Percentiles rank a stretch among this genome's conserved stretches.
Conservation (phyloP, 2,329 filamentous ascomycete genomes). For the Neophaeococcomyces mojaviensis region DNA sequence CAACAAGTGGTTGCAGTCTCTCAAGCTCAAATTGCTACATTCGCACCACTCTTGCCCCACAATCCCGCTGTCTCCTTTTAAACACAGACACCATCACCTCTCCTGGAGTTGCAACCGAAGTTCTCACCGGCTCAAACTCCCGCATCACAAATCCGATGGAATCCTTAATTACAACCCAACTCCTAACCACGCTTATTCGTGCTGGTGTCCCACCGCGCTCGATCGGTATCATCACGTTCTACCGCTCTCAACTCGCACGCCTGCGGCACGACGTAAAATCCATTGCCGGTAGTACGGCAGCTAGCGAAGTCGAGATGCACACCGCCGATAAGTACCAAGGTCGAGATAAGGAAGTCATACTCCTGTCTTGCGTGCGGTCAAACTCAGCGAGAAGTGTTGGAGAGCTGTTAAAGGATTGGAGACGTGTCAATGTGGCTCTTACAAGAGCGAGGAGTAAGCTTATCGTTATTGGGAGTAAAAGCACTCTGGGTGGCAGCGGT, state of each 20-base stretch:
- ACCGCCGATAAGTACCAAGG: constrained; percentile 97
- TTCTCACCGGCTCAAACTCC: constrained; percentile 56
- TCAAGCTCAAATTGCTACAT: constrained; percentile 62
- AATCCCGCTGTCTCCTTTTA: constrained; percentile 71
- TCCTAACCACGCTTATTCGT: constrained; percentile 70
- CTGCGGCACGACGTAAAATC: constrained; percentile 64
- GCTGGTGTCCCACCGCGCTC: constrained; percentile 66
- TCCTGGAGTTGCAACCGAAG: constrained; percentile 51
- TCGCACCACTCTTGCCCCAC: constrained; percentile 59
- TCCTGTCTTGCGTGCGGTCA: constrained; percentile 78
- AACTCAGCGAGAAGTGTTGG: constrained; percentile 80
- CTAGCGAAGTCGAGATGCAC: constrained; percentile 75
- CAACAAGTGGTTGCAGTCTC: constrained; percentile 24
- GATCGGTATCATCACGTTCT: constrained; percentile 94
- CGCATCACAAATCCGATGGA: constrained; percentile 86
- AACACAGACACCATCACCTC: constrained; percentile 74
- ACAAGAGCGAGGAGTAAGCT: constrained; percentile 89
- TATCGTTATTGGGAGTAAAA: constrained; percentile 73
- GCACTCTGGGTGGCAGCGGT: constrained; percentile 56
- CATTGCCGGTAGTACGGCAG: constrained; percentile 26
- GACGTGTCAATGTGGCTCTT: constrained; percentile 90
- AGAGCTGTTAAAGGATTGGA: constrained; percentile 83
- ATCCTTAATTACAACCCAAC: constrained; percentile 65
- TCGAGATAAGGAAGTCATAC: constrained; percentile 85
- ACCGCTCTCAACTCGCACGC: constrained; percentile 81